phyloP scores from a whole-genome alignment of 2,329 filamentous ascomycete species.

The Aspergillus clavatus region DNA sequence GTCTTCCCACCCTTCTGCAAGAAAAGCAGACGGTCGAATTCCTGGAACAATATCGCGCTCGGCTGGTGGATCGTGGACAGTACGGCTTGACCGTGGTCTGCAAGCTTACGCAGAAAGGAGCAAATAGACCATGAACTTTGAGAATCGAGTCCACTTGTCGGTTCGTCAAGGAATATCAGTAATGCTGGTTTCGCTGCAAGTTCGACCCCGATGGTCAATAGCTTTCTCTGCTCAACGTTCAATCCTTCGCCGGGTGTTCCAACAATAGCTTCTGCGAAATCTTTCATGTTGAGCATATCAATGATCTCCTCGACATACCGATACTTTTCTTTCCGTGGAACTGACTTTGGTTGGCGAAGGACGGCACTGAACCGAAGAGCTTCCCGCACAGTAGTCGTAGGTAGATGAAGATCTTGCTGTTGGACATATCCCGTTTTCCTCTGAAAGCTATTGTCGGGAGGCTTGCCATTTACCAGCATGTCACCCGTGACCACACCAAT shows the following conservation, averaged over 20 bases:
- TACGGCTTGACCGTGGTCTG: constrained; percentile 80
- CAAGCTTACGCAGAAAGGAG: constrained; percentile 79
- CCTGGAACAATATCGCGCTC: constrained; percentile 85
- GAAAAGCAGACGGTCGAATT: constrained; percentile 63
- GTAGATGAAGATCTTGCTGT: constrained; percentile 71
- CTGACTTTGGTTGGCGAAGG: constrained; percentile 70
- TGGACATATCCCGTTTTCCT: constrained; percentile 64
- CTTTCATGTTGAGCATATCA: constrained; percentile 79
- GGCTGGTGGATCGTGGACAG: constrained; percentile 93
- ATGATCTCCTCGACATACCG: constrained; percentile 78
- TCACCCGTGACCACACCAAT: constrained; percentile 62
- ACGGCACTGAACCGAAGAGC: constrained; percentile 78
- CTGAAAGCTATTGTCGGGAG: constrained; percentile 55
- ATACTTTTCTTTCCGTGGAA: constrained; percentile 68
- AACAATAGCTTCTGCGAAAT: constrained; percentile 81
- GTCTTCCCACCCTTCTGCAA: constrained; percentile 60
- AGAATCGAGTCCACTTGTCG: constrained; percentile 83
- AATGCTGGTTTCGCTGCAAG: constrained; percentile 83
- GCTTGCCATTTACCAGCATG: constrained; percentile 60
- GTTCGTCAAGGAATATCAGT: constrained; percentile 85
- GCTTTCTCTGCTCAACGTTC: constrained; percentile 59
- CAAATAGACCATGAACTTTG: constrained; percentile 89
- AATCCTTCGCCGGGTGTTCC: constrained; percentile 76
- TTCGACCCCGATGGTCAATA: constrained; percentile 87
- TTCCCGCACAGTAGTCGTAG: constrained; percentile 80